Evolutionary conservation across 1,139 yeast genomes (phyloP), one percentile per base, ranked within the genome.

Genomic region (Chernovozyma aurita): DNA sequence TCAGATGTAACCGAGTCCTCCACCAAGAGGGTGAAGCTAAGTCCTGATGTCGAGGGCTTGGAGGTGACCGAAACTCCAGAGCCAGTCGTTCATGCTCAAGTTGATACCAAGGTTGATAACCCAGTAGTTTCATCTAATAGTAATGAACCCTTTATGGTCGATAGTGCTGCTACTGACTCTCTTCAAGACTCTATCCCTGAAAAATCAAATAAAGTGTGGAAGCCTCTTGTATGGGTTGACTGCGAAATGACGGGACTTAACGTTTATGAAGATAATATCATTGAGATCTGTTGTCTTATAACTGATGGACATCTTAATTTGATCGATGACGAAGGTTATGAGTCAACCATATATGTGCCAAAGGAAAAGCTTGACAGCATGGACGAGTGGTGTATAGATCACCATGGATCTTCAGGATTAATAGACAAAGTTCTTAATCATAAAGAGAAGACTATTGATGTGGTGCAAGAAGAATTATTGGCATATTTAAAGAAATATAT

Each of bases 221-320:
- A 57, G 35, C 73, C 79, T 4, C 58, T 85, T 16, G 94, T 88
- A 3, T 88, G 97, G 97, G 73, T 88, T 20, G 97, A 88, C 60
- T 69, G 74, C 47, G 73, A 65, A 48, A 94, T 94, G 98, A 94
- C 99, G 0, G 99, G 99, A 0, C 65, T 94, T 33, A 84, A 92
- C 49, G 79, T 80, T 18, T 57, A 65, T 39, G 71, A 71, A 4
- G 95, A 87, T 50, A 65, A 63, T 39, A 90, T 94, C 48, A 85
- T 94, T 44, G 98, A 94, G 59, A 80, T 94, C 24, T 88, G 97
- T 55, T 88, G 97, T 55, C 64, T 90, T 27, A 68, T 94, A 34
- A 92, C 99, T 1, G 95, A 92, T 52, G 87, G 85, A 7, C 61
- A 85, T 40, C 67, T 92, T 45, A 75, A 84, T 38, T 49, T 85